Base-by-base conservation (phyloP, 2,329 filamentous ascomycete genomes). In the Colletotrichum sp. region DNA sequence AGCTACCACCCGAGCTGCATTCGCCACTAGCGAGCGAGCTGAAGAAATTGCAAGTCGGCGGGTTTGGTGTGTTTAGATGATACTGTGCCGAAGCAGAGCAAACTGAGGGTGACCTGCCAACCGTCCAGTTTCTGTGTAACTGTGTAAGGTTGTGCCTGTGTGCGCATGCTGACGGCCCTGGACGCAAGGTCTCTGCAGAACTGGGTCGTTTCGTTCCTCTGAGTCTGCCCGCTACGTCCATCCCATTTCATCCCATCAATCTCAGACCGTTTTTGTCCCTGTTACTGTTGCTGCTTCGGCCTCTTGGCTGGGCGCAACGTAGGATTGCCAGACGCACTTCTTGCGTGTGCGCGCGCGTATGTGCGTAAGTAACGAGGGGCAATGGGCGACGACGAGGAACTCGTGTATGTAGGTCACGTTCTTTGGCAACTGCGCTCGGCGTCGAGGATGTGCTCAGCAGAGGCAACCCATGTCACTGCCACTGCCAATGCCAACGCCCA, bases 71-170 rank as follows among this genome's bases (percentile, higher is more conserved):
- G 55, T 66, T 43, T 66, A 62, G 61, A 66, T 71, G 67, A 71
- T 64, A 71, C 61, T 62, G 34, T 66, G 25, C 68, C 68, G 36
- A 75, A 61, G 72, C 72, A 75, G 36, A 10, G 32, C 27, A 66
- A 28, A 36, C 32, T 43, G 61, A 66, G 56, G 43, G 39, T 73
- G 70, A 55, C 64, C 64, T 67, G 73, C 73, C 73, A 75, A 75
- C 73, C 64, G 56, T 64, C 64, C 30, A 15, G 32, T 27, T 71
- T 39, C 43, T 66, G 66, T 64, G 60, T 64, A 10, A 66, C 36
- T 28, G 70, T 75, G 73, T 52, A 75, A 73, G 73, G 70, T 68
- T 75, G 55, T 73, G 70, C 70, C 56, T 68, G 70, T 73, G 73
- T 62, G 73, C 64, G 70, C 34, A 34, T 43, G 55, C 48, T 58